Conservation (phyloP, 2,329 filamentous ascomycete species). For the Scytalidium lignicola region DNA sequence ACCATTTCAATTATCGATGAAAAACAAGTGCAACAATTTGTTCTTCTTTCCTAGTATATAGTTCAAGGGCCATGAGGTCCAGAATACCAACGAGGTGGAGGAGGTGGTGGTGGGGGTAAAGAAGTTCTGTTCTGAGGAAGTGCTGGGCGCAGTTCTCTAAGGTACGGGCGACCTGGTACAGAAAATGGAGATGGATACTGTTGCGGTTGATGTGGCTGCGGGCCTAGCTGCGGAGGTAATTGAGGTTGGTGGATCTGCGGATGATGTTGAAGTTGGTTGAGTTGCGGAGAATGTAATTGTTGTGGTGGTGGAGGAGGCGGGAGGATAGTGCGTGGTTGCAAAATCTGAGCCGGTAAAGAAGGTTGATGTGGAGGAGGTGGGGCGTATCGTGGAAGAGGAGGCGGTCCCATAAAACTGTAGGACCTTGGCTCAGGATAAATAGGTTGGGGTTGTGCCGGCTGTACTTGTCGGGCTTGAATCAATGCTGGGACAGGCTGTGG, state of each 20-base stretch:
- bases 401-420: background rate
- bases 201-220: background rate
- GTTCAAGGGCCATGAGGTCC: background rate
- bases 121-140: conserved; percentile 9
- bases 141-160: conserved; percentile 13
- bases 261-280: conserved; percentile 1
- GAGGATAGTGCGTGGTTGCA: conserved; percentile 1
- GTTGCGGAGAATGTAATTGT: background rate
- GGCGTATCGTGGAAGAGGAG: conserved; percentile 1
- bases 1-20: background rate
- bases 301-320: conserved; percentile 5
- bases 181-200: conserved; percentile 1
- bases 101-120: conserved; percentile 2
- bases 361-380: conserved; percentile 2
- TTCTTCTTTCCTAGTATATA: background rate
- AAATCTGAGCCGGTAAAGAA: conserved; percentile 1
- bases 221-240: conserved; percentile 3
- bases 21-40: background rate
- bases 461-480: conserved; percentile 4
- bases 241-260: conserved; percentile 1
- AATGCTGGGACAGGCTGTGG: conserved; percentile 1
- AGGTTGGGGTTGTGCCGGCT: conserved; percentile 4
- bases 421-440: background rate
- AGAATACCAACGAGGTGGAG: conserved; percentile 1
- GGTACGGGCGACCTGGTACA: background rate